Evolutionary conservation across 768 basidiomycete genomes (phyloP).

Genomic region (Boletus bicolor): DNA sequence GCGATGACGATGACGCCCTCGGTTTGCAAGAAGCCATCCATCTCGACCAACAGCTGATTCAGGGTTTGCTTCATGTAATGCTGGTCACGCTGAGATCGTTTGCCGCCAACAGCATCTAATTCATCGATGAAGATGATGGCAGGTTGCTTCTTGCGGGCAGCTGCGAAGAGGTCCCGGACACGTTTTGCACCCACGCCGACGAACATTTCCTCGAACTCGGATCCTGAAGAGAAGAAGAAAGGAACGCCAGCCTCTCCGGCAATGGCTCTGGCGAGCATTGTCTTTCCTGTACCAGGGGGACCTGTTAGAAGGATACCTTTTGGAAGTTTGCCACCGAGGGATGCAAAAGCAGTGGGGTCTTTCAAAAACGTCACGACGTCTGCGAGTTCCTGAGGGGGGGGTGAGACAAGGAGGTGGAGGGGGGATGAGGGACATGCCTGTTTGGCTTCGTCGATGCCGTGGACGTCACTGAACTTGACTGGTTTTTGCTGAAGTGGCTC

Average conservation of each 20-base stretch:
- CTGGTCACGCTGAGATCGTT: slow-evolving; percentile 78
- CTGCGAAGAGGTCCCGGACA: slow-evolving; percentile 90
- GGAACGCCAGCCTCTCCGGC: slow-evolving; percentile 98
- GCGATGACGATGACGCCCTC: slow-evolving; percentile 96
- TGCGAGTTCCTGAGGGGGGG: slow-evolving; percentile 67
- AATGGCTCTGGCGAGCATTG: slow-evolving; percentile 90
- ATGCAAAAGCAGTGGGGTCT: slow-evolving; percentile 86
- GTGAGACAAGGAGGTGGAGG: background rate
- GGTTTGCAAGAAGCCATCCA: slow-evolving; percentile 93
- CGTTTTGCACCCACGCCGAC: slow-evolving; percentile 94
- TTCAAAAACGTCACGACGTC: slow-evolving; percentile 95
- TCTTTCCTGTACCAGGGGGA: slow-evolving; percentile 82
- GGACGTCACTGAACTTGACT: slow-evolving; percentile 92
- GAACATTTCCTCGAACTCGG: slow-evolving; percentile 98
- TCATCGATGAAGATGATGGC: slow-evolving; percentile 99
- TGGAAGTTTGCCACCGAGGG: slow-evolving; percentile 89
- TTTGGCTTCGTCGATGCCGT: slow-evolving; percentile 97
- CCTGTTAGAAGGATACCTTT: slow-evolving; percentile 93
- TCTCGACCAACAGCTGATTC: slow-evolving; percentile 94
- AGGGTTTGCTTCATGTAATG: slow-evolving; percentile 92
- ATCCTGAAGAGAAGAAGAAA: slow-evolving; percentile 95
- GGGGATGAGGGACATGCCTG: slow-evolving; percentile 48
- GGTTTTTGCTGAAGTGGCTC: slow-evolving; percentile 76
- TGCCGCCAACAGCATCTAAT: slow-evolving; percentile 89
- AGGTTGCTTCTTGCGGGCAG: slow-evolving; percentile 91